A percentile compares a stretch with the other conserved stretches of the same genome.
Evolutionary conservation across 2,329 filamentous ascomycete species (phyloP).

Genomic region (Aureobasidium sp.): DNA sequence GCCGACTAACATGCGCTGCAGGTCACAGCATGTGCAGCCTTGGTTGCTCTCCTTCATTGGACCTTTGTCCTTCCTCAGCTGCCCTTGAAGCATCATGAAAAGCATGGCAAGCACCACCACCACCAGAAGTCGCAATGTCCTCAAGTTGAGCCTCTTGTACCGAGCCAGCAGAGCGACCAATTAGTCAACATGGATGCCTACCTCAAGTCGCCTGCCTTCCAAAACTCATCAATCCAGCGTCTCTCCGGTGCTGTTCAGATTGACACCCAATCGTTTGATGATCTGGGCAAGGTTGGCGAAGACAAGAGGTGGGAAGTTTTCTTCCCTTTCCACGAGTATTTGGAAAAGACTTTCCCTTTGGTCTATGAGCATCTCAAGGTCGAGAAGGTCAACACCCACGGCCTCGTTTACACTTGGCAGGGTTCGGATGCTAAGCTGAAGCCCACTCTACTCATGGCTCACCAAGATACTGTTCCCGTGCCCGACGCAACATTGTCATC

Average conservation of each 20-base stretch:
- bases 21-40: not conserved
- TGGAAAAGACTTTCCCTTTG: constrained; percentile 47
- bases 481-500: constrained; percentile 27
- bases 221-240: constrained; percentile 33
- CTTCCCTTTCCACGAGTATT: constrained; percentile 41
- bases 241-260: constrained; percentile 50
- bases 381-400: constrained; percentile 55
- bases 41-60: not conserved
- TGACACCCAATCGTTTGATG: constrained; percentile 49
- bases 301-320: constrained; percentile 50
- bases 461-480: constrained; percentile 51
- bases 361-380: constrained; percentile 25
- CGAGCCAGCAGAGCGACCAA: constrained; percentile 15
- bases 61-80: not conserved
- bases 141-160: constrained; percentile 16
- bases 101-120: constrained; percentile 13
- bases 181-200: constrained; percentile 25
- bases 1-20: not conserved
- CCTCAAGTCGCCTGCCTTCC: constrained; percentile 24
- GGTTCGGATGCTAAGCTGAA: constrained; percentile 47
- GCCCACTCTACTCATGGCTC: constrained; percentile 46
- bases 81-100: constrained; percentile 2
- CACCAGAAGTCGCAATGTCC: constrained; percentile 12
- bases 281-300: constrained; percentile 46
- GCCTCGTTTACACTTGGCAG: constrained; percentile 51